Evolutionary conservation across 805 yeast genomes (phyloP), one percentile per base, ranked within the genome.

Genomic region (Ogataea dorogensis): DNA sequence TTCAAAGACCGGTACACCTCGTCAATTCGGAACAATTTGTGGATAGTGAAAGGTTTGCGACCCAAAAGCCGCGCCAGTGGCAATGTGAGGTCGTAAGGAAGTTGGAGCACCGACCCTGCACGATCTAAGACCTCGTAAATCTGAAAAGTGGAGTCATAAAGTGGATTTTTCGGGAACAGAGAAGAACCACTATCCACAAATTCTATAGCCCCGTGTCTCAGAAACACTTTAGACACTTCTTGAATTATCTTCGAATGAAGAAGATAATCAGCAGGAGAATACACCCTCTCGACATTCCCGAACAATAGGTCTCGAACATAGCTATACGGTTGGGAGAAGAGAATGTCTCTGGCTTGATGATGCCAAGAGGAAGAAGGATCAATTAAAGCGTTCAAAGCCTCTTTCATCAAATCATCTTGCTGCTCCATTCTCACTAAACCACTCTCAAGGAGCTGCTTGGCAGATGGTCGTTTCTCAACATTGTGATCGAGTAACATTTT

Each of bases 321-420:
- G 58, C 81, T 81, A 50, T 87, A 82, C 0, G 96, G 88, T 50
- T 86, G 94, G 11, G 84, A 71, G 58, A 93, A 93, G 22, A 93
- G 63, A 0, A 93, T 83, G 36, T 82, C 84, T 53, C 96, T 73
- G 0, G 93, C 96, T 57, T 88, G 95, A 45, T 80, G 86, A 47
- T 89, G 93, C 94, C 96, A 88, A 1, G 95, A 89, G 0, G 96
- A 86, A 0, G 93, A 79, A 0, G 96, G 91, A 56, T 88, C 89
- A 0, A 95, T 83, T 40, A 93, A 62, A 18, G 88, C 85, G 46
- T 80, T 78, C 46, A 93, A 66, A 0, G 96, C 96, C 52, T 88
- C 95, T 53, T 86, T 83, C 41, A 93, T 84, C 8, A 87, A 74
- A 53, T 85, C 86, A 53, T 93, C 97, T 51, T 88, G 94, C 45